phyloP scores from a whole-genome alignment of 345 rosid species.

The Gossypium raimondii region DNA sequence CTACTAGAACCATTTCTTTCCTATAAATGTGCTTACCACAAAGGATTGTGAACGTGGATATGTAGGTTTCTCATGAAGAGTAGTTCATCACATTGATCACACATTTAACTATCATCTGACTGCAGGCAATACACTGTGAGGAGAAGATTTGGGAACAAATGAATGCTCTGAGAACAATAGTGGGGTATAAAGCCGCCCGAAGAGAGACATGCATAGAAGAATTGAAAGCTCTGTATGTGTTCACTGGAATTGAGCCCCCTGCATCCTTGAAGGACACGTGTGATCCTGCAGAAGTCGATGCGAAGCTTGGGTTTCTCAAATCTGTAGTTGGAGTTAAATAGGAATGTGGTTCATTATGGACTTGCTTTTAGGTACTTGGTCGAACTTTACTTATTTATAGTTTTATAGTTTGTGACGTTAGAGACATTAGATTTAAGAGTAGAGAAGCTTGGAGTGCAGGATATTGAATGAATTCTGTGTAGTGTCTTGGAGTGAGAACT shows the following conservation, averaged over 20 bases:
- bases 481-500: too few species aligned
- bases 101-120: not conserved
- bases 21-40: not conserved
- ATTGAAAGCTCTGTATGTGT: conserved; percentile 59
- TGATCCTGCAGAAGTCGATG: conserved; percentile 42
- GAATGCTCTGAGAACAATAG: conserved; percentile 41
- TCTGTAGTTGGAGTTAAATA: conserved; percentile 66
- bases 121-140: conserved; percentile 34
- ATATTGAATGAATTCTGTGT: too few species aligned
- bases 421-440: too few species aligned
- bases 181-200: conserved; percentile 50
- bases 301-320: conserved; percentile 59
- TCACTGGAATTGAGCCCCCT: conserved; percentile 63
- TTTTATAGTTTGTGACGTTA: too few species aligned
- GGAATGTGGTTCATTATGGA: not conserved
- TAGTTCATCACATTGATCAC: not conserved
- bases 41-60: not conserved
- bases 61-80: not conserved
- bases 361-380: not conserved
- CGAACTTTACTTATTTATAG: too few species aligned
- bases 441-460: too few species aligned
- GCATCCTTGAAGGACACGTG: conserved; percentile 38
- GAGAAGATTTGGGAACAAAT: conserved; percentile 61
- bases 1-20: not conserved
- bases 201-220: conserved; percentile 48